These are phyloP conservation scores for Acanthamoeba triangularis DNA, from an alignment of 208 protist species.

Conservation along the genomic window DNA sequence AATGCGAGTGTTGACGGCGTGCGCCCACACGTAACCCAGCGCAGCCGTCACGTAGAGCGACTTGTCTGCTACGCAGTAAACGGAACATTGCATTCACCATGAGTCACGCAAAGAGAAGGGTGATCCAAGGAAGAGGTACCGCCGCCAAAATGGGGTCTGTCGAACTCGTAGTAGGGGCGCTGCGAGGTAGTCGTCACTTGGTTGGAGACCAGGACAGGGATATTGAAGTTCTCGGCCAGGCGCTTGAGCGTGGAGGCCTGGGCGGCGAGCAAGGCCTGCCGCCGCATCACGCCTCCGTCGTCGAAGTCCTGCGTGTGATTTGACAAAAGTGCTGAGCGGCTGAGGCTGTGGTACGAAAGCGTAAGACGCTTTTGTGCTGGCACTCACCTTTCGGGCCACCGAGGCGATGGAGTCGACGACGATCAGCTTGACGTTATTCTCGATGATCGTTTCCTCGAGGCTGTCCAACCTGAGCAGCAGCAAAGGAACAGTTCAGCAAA, in stretches of 20 bases:
- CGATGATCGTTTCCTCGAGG: conserved; percentile 68
- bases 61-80: neutral
- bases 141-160: neutral
- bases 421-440: conserved; percentile 53
- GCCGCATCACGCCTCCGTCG: neutral
- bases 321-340: neutral
- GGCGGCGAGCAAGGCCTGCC: conserved; percentile 41
- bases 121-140: neutral
- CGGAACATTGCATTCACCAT: neutral
- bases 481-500: neutral
- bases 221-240: conserved; percentile 74
- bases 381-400: neutral
- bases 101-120: neutral
- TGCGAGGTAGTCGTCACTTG: conserved; percentile 61
- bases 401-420: conserved; percentile 62
- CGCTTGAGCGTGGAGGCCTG: conserved; percentile 53
- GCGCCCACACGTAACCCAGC: conserved; percentile 64
- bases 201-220: conserved; percentile 66
- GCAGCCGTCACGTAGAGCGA: conserved; percentile 72
- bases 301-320: conserved; percentile 37
- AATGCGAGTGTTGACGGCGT: conserved; percentile 67
- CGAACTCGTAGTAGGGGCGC: conserved; percentile 58
- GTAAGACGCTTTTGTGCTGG: too few relatives aligned
- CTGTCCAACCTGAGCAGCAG: conserved; percentile 18
- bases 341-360: neutral